Base-by-base conservation (phyloP, 176 grass and related monocot genomes). In the Bothriochloa decipiens region DNA sequence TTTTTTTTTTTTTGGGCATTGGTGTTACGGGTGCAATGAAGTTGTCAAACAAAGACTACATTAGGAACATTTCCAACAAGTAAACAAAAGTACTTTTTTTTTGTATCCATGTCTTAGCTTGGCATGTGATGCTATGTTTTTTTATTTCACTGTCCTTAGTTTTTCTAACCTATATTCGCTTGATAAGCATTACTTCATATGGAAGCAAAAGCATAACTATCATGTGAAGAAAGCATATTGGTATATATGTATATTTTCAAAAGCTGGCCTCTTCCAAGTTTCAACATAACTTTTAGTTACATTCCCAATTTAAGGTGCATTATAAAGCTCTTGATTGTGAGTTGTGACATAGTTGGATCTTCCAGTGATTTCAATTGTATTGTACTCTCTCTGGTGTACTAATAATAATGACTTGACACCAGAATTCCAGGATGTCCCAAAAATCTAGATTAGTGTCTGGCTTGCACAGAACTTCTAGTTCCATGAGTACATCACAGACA, bases 1-100 rank as follows among this genome's bases (percentile, higher is more conserved):
- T 42, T 32, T 17, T 71, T 42, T 17, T 71, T 42, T 71, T 45
- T 45, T 33, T 36, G 16, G 23, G 33, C 33, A 15, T 15, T 70
- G 8, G 11, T 74, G 27, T 74, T 74, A 64, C 75, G 28, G 22
- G 46, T 75, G 58, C 58, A 75, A 27, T 52, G 70, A 65, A 73
- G 39, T 80, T 72, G 73, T 29, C 28, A 39, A 73, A 50, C 14
- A 80, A 80, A 37, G 2, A 67, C 23, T 22, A 52, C 61, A 50
- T 18, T 66, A 80, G 22, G 14, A 55, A 80, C 3, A 35, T 80
- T 69, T 65, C 4, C 43, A 84, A 4, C 22, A 50, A 66, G 22
- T 8, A 22, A 76, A 11, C 10, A 57, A 25, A 78, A 78, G 17
- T 18, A 69, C 1, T 41, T 18, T 25, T 61, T 23, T 58, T 61